Conservation (phyloP, 176 grass and related monocot genomes). For the Poa annua region DNA sequence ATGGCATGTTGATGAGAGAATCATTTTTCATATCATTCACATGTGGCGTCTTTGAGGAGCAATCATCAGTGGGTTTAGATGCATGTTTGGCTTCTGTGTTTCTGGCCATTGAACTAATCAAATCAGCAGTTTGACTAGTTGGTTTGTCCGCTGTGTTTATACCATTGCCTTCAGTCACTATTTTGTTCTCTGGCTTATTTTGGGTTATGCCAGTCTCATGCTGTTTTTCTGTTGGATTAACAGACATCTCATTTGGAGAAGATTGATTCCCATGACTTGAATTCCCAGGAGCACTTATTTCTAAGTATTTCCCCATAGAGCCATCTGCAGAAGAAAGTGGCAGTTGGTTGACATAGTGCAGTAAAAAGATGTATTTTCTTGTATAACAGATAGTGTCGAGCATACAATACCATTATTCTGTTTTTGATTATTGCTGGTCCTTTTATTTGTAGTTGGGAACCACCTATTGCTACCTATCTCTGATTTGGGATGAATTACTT, state of each 20-base stretch:
- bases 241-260: slow-evolving; percentile 46
- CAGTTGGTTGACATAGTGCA: slow-evolving; percentile 36
- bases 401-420: slow-evolving; percentile 65
- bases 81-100: slow-evolving; percentile 45
- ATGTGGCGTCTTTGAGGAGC: slow-evolving; percentile 51
- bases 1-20: slow-evolving; percentile 39
- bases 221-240: slow-evolving; percentile 49
- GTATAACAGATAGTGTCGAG: background rate
- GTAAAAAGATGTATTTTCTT: slow-evolving; percentile 25
- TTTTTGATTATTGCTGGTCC: slow-evolving; percentile 54
- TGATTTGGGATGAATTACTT: slow-evolving; percentile 78
- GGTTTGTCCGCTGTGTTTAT: slow-evolving; percentile 39
- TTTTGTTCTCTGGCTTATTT: slow-evolving; percentile 46
- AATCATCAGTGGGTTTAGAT: slow-evolving; percentile 37
- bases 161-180: slow-evolving; percentile 25
- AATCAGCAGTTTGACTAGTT: slow-evolving; percentile 67
- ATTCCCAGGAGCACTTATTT: slow-evolving; percentile 74
- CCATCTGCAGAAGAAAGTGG: slow-evolving; percentile 61
- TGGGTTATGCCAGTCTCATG: slow-evolving; percentile 48
- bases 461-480: slow-evolving; percentile 71
- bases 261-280: slow-evolving; percentile 54
- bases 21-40: slow-evolving; percentile 55
- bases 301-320: slow-evolving; percentile 77
- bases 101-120: slow-evolving; percentile 73
- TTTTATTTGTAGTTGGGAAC: slow-evolving; percentile 54